Conservation (phyloP, 78 protist species). For the Polysphondylium violaceum region DNA sequence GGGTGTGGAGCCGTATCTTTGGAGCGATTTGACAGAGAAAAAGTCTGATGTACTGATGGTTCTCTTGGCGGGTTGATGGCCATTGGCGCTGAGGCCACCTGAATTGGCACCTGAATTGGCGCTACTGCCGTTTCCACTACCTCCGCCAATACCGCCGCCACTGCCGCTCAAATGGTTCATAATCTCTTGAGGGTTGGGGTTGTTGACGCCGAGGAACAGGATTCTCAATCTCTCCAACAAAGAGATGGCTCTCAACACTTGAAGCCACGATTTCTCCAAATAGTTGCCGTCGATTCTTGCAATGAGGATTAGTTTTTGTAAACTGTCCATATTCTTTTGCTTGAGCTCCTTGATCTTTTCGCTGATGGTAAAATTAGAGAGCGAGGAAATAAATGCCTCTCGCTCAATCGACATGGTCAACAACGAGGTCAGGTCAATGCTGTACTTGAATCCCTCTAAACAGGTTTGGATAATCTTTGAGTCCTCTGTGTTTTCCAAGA, state of each 20-base stretch:
- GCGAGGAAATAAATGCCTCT: constrained; percentile 94
- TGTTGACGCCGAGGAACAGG: constrained; percentile 67
- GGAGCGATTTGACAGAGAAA: constrained; percentile 12
- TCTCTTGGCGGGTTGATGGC: constrained; percentile 8
- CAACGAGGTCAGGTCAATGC: constrained; percentile 81
- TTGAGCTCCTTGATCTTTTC: constrained; percentile 65
- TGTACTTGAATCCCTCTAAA: constrained; percentile 89
- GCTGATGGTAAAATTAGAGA: constrained; percentile 93
- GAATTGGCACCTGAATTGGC: background rate
- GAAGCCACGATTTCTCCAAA: constrained; percentile 91
- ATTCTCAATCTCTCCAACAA: constrained; percentile 88
- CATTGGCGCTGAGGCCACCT: background rate
- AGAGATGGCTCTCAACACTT: constrained; percentile 87
- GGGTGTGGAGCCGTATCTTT: background rate
- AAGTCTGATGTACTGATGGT: constrained; percentile 37
- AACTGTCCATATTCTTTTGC: constrained; percentile 92
- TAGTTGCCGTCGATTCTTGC: constrained; percentile 93
- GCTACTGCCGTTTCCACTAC: background rate
- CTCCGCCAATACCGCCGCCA: background rate
- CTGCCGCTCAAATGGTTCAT: background rate
- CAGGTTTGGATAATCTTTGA: constrained; percentile 61
- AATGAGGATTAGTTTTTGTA: constrained; percentile 84
- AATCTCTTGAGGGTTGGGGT: too few species aligned
- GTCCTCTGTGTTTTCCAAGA: constrained; percentile 86
- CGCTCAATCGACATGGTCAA: constrained; percentile 90